Evolutionary conservation across 805 yeast species (phyloP).

Genomic region (Clavispora phyllophila): DNA sequence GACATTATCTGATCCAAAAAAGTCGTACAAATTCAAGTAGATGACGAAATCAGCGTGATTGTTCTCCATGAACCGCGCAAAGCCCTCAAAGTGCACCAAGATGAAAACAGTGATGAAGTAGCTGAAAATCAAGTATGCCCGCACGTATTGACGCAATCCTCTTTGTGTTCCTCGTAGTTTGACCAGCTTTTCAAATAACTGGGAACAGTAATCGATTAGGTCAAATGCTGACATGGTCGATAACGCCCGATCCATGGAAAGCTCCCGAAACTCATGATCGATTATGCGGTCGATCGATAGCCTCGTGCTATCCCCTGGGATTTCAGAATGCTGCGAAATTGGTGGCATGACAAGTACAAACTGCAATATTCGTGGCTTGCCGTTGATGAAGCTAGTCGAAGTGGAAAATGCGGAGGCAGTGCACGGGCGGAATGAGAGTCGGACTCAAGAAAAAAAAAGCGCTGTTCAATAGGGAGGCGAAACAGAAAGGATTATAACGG

Average conservation of each 20-base stretch:
- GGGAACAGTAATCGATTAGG: conserved; percentile 36
- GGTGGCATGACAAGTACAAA: not conserved
- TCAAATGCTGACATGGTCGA: conserved; percentile 34
- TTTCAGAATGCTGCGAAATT: not conserved
- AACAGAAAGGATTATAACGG: too few species aligned
- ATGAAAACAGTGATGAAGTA: conserved; percentile 39
- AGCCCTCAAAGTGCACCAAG: conserved; percentile 40
- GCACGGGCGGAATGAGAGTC: not conserved
- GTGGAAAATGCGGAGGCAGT: not conserved
- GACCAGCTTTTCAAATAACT: conserved; percentile 30
- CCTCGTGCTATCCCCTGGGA: not conserved
- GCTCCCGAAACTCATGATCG: conserved; percentile 30
- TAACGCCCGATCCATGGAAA: conserved; percentile 30
- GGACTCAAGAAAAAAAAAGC: not conserved
- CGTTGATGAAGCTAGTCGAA: not conserved
- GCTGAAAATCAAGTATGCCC: conserved; percentile 37
- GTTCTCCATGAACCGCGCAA: conserved; percentile 33
- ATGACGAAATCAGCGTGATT: conserved; percentile 37
- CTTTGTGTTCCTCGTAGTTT: conserved; percentile 9
- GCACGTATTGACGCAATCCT: conserved; percentile 24
- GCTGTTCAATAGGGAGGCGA: too few species aligned
- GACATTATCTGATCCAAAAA: conserved; percentile 29
- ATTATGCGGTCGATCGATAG: conserved; percentile 15
- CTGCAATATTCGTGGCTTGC: not conserved
- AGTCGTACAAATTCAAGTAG: conserved; percentile 37